Percentiles rank a stretch among this genome's conserved stretches.
These are phyloP conservation scores for Helichrysum umbraculigerum DNA, from an alignment of 129 eudicot genomes.

Conservation along the genomic window DNA sequence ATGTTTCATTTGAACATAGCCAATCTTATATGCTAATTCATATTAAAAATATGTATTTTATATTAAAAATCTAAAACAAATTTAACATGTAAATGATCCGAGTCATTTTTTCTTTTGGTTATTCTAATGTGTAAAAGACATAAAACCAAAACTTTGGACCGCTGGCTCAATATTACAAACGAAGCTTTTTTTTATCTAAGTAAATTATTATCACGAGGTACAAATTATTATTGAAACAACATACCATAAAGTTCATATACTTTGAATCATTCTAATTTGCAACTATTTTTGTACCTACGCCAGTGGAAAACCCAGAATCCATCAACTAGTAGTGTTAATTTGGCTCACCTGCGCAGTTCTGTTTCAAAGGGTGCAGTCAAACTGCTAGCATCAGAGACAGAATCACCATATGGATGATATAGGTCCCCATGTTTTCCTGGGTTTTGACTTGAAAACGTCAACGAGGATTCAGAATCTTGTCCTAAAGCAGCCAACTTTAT, in stretches of 20 bases:
- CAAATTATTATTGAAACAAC: not conserved
- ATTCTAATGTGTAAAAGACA: too few relatives aligned
- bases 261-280: not conserved
- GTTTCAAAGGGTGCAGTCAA: constrained; percentile 43
- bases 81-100: too few relatives aligned
- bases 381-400: constrained; percentile 36
- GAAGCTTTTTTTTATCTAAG: too few relatives aligned
- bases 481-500: constrained; percentile 39
- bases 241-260: not conserved
- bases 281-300: constrained; percentile 2
- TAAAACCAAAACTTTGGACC: too few relatives aligned
- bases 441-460: constrained; percentile 42
- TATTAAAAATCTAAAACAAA: too few relatives aligned
- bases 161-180: too few relatives aligned
- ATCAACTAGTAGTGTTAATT: not conserved
- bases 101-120: too few relatives aligned
- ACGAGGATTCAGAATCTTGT: constrained; percentile 30
- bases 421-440: constrained; percentile 34
- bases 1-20: too few relatives aligned
- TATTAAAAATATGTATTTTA: too few relatives aligned
- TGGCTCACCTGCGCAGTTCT: constrained; percentile 25
- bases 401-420: constrained; percentile 48
- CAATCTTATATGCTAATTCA: too few relatives aligned
- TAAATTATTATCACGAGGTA: too few relatives aligned
- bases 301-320: constrained; percentile 7